Percentiles rank a stretch among this genome's conserved stretches.
These are phyloP conservation scores for Daldinia sp. DNA, from an alignment of 2,329 filamentous ascomycete species.

Conservation along the genomic window DNA sequence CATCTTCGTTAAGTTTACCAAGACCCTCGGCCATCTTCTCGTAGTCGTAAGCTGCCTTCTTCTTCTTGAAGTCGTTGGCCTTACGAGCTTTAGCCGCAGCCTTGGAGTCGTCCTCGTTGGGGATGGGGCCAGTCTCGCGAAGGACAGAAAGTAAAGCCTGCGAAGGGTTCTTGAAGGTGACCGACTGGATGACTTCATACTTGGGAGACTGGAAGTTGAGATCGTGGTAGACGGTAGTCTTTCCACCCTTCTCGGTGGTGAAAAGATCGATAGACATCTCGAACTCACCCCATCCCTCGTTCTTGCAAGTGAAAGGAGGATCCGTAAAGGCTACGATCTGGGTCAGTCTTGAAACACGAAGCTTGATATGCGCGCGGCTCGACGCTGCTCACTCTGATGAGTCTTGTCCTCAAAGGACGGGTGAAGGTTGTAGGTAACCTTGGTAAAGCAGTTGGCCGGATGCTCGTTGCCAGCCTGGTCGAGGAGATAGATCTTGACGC, in stretches of 20 bases:
- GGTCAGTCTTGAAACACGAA: slow-evolving; percentile 36
- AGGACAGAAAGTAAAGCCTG: slow-evolving; percentile 83
- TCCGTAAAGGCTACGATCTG: slow-evolving; percentile 75
- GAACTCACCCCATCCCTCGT: slow-evolving; percentile 99
- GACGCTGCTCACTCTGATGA: slow-evolving; percentile 76
- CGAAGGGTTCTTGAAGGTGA: slow-evolving; percentile 94
- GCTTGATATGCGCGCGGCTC: slow-evolving; percentile 1
- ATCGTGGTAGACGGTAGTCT: slow-evolving; percentile 85
- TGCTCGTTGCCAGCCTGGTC: slow-evolving; percentile 89
- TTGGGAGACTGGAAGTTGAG: slow-evolving; percentile 86
- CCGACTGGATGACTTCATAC: slow-evolving; percentile 85
- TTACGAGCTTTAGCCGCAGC: slow-evolving; percentile 71
- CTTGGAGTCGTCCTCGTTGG: slow-evolving; percentile 75
- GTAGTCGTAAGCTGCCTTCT: slow-evolving; percentile 81
- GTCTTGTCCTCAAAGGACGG: slow-evolving; percentile 87
- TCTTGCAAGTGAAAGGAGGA: slow-evolving; percentile 87
- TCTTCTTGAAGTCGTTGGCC: slow-evolving; percentile 78
- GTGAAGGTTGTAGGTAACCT: slow-evolving; percentile 92
- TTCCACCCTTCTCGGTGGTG: slow-evolving; percentile 85
- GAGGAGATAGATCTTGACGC: slow-evolving; percentile 83
- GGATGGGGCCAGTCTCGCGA: slow-evolving; percentile 86
- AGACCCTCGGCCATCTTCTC: slow-evolving; percentile 96
- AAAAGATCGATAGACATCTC: slow-evolving; percentile 90
- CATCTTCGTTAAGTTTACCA: slow-evolving; percentile 90
- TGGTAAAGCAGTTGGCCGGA: slow-evolving; percentile 87